Evolutionary conservation across 2,329 filamentous ascomycete genomes (phyloP).

Genomic region (Microdochium bolleyi): DNA sequence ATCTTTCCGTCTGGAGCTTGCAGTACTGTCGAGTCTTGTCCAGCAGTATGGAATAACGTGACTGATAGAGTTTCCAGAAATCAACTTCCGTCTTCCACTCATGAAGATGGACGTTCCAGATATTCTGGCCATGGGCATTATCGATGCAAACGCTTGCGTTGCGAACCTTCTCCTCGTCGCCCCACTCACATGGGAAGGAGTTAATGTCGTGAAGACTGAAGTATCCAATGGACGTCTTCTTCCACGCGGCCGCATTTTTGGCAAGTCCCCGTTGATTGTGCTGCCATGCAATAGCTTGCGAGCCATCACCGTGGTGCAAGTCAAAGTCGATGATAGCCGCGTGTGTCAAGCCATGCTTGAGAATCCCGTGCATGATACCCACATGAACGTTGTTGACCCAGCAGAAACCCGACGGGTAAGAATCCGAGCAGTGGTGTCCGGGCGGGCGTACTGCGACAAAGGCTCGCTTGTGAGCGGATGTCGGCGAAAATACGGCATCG

Average conservation of each 20-base stretch:
- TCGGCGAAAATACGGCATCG: constrained; percentile 69
- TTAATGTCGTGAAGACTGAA: constrained; percentile 98
- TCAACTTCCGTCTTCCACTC: constrained; percentile 75
- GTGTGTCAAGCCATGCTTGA: constrained; percentile 81
- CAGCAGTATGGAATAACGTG: constrained; percentile 67
- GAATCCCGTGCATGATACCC: constrained; percentile 83
- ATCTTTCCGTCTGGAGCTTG: constrained; percentile 59
- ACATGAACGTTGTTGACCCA: constrained; percentile 99
- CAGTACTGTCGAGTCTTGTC: constrained; percentile 76
- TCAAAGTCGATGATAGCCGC: constrained; percentile 92
- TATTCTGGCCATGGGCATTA: constrained; percentile 83
- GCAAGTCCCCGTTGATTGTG: constrained; percentile 69
- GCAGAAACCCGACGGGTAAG: constrained; percentile 89
- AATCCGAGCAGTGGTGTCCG: constrained; percentile 88
- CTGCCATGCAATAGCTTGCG: constrained; percentile 86
- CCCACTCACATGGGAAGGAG: constrained; percentile 90
- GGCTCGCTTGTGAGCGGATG: constrained; percentile 58
- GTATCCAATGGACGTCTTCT: constrained; percentile 85
- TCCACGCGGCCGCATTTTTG: constrained; percentile 67
- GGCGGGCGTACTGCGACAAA: constrained; percentile 92
- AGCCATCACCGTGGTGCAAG: constrained; percentile 90
- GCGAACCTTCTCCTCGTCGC: constrained; percentile 88
- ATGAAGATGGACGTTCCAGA: constrained; percentile 95
- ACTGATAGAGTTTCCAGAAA: constrained; percentile 84
- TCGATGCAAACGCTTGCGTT: constrained; percentile 93